Conservation (phyloP, 768 basidiomycete genomes). For the Tephrocybe sp. region DNA sequence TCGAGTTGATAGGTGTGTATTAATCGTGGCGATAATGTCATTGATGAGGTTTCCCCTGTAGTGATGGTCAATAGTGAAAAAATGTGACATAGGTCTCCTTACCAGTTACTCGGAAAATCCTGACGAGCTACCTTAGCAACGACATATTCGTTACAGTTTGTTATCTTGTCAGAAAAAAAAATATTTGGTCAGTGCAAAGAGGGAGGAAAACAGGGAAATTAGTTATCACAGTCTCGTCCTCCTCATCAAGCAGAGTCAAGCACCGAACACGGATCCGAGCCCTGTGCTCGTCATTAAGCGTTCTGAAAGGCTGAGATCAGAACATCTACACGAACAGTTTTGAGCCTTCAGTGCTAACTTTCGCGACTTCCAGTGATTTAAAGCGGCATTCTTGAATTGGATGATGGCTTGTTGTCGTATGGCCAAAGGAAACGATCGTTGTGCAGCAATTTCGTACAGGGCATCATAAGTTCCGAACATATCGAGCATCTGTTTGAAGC, state of each 20-base stretch:
- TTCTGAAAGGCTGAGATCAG: constrained; percentile 37
- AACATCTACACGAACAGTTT: not conserved
- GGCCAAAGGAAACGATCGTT: constrained; percentile 54
- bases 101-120: constrained; percentile 80
- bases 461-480: constrained; percentile 71
- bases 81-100: constrained; percentile 13
- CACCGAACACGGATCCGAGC: constrained; percentile 62
- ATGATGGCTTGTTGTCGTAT: constrained; percentile 83
- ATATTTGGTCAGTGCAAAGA: constrained; percentile 5
- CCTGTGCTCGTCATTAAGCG: constrained; percentile 70
- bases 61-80: constrained; percentile 3
- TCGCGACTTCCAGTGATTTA: constrained; percentile 75
- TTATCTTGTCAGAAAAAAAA: constrained; percentile 50
- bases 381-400: constrained; percentile 83
- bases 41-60: constrained; percentile 61
- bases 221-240: constrained; percentile 68
- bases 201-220: constrained; percentile 1
- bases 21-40: constrained; percentile 55
- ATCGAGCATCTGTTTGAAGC: constrained; percentile 67
- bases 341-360: constrained; percentile 46
- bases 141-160: constrained; percentile 73
- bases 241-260: constrained; percentile 70
- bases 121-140: constrained; percentile 75
- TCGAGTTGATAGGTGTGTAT: constrained; percentile 50
- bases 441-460: constrained; percentile 72